Evolutionary conservation across 2,329 filamentous ascomycete genomes (phyloP), one percentile per base, ranked within the genome.

Genomic region (Pestalotiopsis sp.): DNA sequence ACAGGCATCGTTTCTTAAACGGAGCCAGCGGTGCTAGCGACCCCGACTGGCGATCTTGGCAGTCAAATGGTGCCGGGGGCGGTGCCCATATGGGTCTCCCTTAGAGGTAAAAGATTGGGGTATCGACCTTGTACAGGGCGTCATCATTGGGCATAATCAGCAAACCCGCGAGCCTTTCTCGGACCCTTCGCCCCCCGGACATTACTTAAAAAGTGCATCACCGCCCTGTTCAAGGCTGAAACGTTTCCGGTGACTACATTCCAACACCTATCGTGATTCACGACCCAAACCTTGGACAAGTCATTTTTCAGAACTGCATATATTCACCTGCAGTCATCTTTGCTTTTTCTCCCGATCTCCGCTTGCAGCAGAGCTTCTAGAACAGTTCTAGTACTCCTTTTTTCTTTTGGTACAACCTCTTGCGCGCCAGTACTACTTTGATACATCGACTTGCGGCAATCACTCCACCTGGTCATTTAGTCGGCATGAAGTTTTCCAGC

Each of bases 401-500:
- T 52, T 52, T 36, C 9, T 59, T 13, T 27, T 9, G 9, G 7
- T 36, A 23, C 23, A 59, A 25, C 27, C 12, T 59, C 17, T n/a
- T 52, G 17, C 45, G 14, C 45, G 17, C 17, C 45, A 17, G 5
- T 52, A n/a, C n/a, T 9, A 20, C 7, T 20, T 23, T n/a, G 14
- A 20, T 52, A 52, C 45, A 52, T 52, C 45, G 45, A 52, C 20
- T 49, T 17, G 14, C 17, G n/a, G 27, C 31, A 62, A 11, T 17
- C 59, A 62, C 31, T 12, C 31, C 17, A 63, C 60, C 31, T 14
- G 11, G 14, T 59, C 36, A 38, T 3, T n/a, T 31, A 49, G 25
- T 31, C 38, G 49, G 17, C 45, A 79, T 79, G 77, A 78, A 76
- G 71, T n/a, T 71, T 25, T 70, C 70, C 7, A 71, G 72, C 69